Evolutionary conservation across 108 stramenopile species (phyloP), one percentile per base, ranked within the genome.

Genomic region (Nitzschia sp.): DNA sequence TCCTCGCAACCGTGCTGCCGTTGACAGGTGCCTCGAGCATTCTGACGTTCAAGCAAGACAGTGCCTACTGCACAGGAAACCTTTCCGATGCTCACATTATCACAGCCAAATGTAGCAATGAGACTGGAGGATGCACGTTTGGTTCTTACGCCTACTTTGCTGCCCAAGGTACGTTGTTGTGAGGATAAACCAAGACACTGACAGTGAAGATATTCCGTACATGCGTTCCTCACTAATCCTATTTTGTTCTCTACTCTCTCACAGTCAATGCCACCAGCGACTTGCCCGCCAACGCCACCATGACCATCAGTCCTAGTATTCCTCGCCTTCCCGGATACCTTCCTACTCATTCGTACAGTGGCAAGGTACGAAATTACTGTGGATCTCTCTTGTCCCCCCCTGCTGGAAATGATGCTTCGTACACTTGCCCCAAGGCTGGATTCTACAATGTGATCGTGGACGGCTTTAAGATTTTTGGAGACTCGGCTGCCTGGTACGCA

Each of bases 341-440:
- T 8, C 9, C 41, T n/a, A 22, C 61, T 19, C 43, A 62, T 46
- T 7, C 42, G 7, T 44, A 62, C 17, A 21, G 17, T 19, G 43
- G 22, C 61, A 17, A 44, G 10, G 40, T 44, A 0, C 24, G 10
- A 43, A 12, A 62, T 20, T 43, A 39, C 21, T 62, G 61, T 62
- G 61, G 43, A 21, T 40, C 43, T 10, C 8, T 24, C 1, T 25
- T 62, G 21, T 22, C 14, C 1, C 3, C 25, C 6, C 65, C 65
- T n/a, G 65, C 65, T n/a, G 51, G 65, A 38, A 24, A 17, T 10
- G 65, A 65, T 65, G 65, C 65, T 15, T 50, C 51, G 19, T 65
- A 65, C 40, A 20, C 26, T 9, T 65, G 65, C 21, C 65, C 65
- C 10, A 51, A 65, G 10, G 65, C 65, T 39, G 65, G 65, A 6